A percentile compares a stretch with the other conserved stretches of the same genome.
Evolutionary conservation across 2,329 filamentous ascomycete species (phyloP).

Genomic region (Trichoderma lentiforme): DNA sequence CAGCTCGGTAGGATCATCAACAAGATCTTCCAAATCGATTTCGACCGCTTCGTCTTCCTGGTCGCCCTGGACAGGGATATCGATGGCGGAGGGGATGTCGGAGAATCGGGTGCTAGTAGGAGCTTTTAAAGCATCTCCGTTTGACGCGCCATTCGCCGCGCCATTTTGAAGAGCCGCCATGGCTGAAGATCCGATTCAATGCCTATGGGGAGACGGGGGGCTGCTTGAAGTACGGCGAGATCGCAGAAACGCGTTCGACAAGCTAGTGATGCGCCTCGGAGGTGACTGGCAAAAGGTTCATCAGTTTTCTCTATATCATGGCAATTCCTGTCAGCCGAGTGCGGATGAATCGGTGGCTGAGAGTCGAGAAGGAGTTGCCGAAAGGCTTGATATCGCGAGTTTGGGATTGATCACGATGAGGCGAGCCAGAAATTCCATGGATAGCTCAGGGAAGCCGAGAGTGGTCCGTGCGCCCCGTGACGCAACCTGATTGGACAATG

Average conservation of each 20-base stretch:
- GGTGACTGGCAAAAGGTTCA: slow-evolving; percentile 28
- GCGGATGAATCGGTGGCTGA: not conserved
- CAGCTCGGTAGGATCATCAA: slow-evolving; percentile 91
- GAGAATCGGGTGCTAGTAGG: slow-evolving; percentile 57
- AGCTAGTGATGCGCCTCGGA: slow-evolving; percentile 32
- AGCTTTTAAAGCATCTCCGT: slow-evolving; percentile 35
- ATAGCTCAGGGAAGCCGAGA: not conserved
- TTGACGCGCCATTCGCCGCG: slow-evolving; percentile 41
- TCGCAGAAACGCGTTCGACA: slow-evolving; percentile 29
- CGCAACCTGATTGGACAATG: not conserved
- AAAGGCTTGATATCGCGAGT: not conserved
- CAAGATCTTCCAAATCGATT: slow-evolving; percentile 84
- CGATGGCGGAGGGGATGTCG: slow-evolving; percentile 62
- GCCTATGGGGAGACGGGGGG: slow-evolving; percentile 7
- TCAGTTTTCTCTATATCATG: slow-evolving; percentile 23
- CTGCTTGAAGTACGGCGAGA: slow-evolving; percentile 16
- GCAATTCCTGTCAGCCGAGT: not conserved
- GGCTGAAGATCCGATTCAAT: slow-evolving; percentile 22
- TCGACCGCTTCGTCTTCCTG: slow-evolving; percentile 76
- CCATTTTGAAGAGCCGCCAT: slow-evolving; percentile 47
- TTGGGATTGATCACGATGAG: not conserved
- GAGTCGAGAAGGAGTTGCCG: not conserved
- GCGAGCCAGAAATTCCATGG: slow-evolving; percentile 14
- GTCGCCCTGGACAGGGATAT: slow-evolving; percentile 63
- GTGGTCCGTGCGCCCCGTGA: slow-evolving; percentile 13